Conservation (phyloP, 2,329 filamentous ascomycete genomes). For the Zasmidium cellare region DNA sequence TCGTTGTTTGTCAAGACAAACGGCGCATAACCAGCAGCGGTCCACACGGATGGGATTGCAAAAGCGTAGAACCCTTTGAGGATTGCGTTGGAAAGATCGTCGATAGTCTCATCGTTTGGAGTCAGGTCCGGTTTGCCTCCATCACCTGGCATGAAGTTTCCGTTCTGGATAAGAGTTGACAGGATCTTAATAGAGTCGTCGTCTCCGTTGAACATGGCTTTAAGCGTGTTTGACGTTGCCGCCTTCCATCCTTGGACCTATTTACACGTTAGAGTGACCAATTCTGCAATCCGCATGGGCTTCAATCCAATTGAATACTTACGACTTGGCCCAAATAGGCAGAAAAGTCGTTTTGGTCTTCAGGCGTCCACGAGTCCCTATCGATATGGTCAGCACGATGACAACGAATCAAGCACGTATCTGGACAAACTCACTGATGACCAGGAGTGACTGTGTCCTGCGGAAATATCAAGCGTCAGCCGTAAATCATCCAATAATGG, state of each 20-base stretch:
- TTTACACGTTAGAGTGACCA: background rate
- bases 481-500: too few species aligned
- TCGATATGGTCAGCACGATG: background rate
- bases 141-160: background rate
- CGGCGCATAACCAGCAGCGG: background rate
- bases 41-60: background rate
- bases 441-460: background rate
- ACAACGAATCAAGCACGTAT: background rate
- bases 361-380: background rate
- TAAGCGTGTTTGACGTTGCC: background rate
- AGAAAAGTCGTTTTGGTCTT: background rate
- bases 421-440: background rate
- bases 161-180: background rate
- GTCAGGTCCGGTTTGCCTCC: background rate
- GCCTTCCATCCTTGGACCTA: background rate
- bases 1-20: background rate
- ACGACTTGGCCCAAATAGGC: background rate
- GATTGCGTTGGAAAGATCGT: background rate
- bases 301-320: background rate
- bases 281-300: too few species aligned
- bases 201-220: background rate
- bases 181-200: background rate
- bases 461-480: background rate
- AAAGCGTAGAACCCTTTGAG: background rate
- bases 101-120: background rate